phyloP scores from a whole-genome alignment of 148 eudicot genomes.

The Polygonum maritimum region DNA sequence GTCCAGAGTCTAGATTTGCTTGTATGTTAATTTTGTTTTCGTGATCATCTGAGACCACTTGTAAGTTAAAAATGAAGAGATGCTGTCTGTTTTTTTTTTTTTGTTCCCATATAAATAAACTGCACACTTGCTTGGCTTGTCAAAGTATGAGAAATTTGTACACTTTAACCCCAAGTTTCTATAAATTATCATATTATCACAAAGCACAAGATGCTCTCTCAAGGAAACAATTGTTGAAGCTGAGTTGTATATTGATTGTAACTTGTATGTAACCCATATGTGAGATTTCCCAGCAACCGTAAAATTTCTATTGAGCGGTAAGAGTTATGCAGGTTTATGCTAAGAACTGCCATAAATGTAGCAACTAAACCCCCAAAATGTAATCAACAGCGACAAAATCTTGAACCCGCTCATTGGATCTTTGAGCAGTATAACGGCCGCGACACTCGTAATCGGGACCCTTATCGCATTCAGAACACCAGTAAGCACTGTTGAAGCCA shows the following conservation, averaged over 20 bases:
- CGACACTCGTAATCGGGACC: slow-evolving; percentile 74
- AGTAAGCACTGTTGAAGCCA: slow-evolving; percentile 69
- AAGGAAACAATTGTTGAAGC: no score
- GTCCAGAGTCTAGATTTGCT: neutral
- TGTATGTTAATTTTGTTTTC: neutral
- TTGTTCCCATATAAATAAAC: no score
- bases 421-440: slow-evolving; percentile 58
- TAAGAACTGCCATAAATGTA: slow-evolving; percentile 56
- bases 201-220: no score
- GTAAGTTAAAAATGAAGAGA: no score
- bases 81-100: no score
- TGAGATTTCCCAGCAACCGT: neutral
- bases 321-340: neutral
- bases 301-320: neutral
- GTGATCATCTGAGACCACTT: no score
- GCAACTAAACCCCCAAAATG: slow-evolving; percentile 69
- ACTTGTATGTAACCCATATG: neutral
- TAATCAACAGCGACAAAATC: slow-evolving; percentile 52
- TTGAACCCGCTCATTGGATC: slow-evolving; percentile 83
- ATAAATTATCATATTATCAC: no score
- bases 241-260: no score
- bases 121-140: no score
- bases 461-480: slow-evolving; percentile 73
- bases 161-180: no score
- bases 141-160: no score